A percentile compares a stretch with the other conserved stretches of the same genome.
Evolutionary conservation across 1,284 basidiomycete species (phyloP).

Genomic region (Inonotus obliquus): DNA sequence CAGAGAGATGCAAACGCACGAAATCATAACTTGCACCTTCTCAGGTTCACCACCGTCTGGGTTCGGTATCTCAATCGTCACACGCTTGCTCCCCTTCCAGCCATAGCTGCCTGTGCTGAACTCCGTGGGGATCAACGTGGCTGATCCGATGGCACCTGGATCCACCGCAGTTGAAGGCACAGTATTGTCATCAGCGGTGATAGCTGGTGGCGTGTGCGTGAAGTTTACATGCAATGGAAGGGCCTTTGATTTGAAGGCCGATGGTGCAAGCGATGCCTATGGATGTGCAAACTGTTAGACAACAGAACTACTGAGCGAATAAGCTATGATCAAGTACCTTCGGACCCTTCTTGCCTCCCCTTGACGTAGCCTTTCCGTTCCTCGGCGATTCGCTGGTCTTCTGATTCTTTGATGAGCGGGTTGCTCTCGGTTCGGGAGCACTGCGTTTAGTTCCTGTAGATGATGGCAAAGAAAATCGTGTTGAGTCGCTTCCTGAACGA

Average conservation of each 20-base stretch:
- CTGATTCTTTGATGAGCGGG: conserved; percentile 45
- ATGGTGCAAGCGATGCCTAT: conserved; percentile 43
- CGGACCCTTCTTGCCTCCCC: conserved; percentile 35
- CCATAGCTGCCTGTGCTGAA: conserved; percentile 75
- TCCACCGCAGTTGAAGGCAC: conserved; percentile 40
- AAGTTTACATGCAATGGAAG: conserved; percentile 63
- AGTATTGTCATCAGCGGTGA: conserved; percentile 36
- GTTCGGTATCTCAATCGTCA: conserved; percentile 58
- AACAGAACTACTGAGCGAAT: not conserved
- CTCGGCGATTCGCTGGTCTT: conserved; percentile 35
- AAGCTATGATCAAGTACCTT: conserved; percentile 35
- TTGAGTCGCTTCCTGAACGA: too few relatives aligned
- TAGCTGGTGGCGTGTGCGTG: conserved; percentile 58
- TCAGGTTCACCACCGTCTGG: conserved; percentile 49
- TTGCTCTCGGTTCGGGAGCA: conserved; percentile 34
- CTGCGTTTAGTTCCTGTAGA: conserved; percentile 17
- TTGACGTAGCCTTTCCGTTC: conserved; percentile 25
- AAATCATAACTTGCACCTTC: conserved; percentile 70
- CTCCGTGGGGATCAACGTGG: conserved; percentile 50
- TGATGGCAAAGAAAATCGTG: too few relatives aligned
- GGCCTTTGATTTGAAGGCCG: conserved; percentile 59
- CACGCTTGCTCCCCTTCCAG: conserved; percentile 71
- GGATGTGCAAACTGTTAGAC: not conserved
- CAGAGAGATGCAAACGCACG: conserved; percentile 41
- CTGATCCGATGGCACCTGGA: conserved; percentile 55